These are phyloP conservation scores for Melaleuca alternifolia DNA, from an alignment of 345 rosid species.

Conservation along the genomic window DNA sequence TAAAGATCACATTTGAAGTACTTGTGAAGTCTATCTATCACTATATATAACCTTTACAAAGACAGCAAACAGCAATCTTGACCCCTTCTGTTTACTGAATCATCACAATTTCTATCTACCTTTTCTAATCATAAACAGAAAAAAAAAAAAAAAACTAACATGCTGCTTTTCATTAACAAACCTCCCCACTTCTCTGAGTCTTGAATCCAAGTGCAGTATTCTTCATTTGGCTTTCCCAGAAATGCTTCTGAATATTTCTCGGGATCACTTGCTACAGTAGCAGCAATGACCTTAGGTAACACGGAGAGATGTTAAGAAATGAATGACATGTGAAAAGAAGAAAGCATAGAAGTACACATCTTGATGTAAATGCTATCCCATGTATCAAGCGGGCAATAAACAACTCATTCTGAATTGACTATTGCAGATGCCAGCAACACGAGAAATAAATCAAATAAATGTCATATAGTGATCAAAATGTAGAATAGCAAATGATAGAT, in stretches of 20 bases:
- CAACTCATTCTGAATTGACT: neutral
- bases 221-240: conserved; percentile 70
- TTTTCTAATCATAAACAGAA: neutral
- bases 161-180: conserved; percentile 5
- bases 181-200: conserved; percentile 98
- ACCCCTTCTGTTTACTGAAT: neutral
- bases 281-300: conserved; percentile 66
- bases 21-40: neutral
- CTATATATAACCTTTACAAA: neutral
- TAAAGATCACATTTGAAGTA: neutral
- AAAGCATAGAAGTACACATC: neutral
- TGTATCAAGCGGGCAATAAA: neutral
- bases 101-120: neutral
- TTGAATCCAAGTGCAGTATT: conserved; percentile 88
- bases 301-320: neutral
- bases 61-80: neutral
- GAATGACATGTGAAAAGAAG: neutral
- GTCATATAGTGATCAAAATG: neutral
- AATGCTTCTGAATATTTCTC: conserved; percentile 72
- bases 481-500: neutral
- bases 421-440: neutral
- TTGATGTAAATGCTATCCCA: neutral
- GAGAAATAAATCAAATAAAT: neutral
- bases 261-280: conserved; percentile 73
- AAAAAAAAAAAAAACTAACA: neutral